phyloP scores from a whole-genome alignment of 352 stramenopile species.

The Globisporangium perplexum region DNA sequence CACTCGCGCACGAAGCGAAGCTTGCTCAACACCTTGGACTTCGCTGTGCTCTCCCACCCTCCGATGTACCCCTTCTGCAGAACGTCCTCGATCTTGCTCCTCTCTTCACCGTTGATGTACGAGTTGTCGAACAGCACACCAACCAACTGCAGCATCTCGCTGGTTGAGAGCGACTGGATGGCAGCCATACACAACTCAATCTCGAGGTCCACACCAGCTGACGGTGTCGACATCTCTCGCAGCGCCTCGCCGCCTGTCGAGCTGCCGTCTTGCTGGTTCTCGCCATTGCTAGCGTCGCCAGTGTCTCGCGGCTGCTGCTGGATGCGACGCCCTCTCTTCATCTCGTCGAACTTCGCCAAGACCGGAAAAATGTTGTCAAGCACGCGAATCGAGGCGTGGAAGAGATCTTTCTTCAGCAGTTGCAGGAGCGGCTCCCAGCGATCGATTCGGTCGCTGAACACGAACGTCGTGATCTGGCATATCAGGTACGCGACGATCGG shows the following conservation, averaged over 20 bases:
- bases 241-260: neutral
- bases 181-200: conserved; percentile 66
- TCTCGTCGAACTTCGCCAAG: conserved; percentile 47
- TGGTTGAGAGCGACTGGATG: conserved; percentile 61
- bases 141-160: conserved; percentile 55
- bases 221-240: neutral
- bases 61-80: conserved; percentile 80
- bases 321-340: conserved; percentile 21
- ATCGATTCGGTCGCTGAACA: conserved; percentile 72
- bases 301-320: conserved; percentile 9
- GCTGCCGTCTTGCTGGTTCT: neutral
- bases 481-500: conserved; percentile 84
- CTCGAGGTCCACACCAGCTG: conserved; percentile 32
- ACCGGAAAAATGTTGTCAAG: conserved; percentile 70
- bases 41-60: conserved; percentile 67
- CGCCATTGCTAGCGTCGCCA: conserved; percentile 1
- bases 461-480: conserved; percentile 40
- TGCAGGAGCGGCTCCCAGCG: conserved; percentile 78
- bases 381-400: conserved; percentile 58
- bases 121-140: conserved; percentile 55
- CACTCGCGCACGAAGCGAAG: conserved; percentile 74
- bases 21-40: conserved; percentile 56
- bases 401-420: conserved; percentile 59
- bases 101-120: conserved; percentile 74
- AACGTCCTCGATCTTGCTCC: conserved; percentile 62